Evolutionary conservation across 208 protist species (phyloP).

Genomic region (Naegleria fowleri): DNA sequence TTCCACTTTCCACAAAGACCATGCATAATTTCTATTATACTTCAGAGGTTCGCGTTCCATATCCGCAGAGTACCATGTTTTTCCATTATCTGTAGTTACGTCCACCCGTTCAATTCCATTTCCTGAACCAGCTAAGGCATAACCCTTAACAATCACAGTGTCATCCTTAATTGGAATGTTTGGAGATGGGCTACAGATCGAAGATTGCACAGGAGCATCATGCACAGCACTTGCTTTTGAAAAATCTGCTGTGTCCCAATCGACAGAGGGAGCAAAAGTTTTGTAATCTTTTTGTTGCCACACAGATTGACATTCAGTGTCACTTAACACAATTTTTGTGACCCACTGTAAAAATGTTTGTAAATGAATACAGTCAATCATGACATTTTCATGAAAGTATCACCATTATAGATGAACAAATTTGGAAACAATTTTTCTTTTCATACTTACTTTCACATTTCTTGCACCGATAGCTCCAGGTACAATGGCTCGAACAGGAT

Average conservation of each 20-base stretch:
- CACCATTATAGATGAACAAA: too few species aligned
- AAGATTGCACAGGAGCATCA: constrained; percentile 66
- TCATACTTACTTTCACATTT: constrained; percentile 51
- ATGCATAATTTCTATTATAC: constrained; percentile 44
- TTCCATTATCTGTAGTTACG: constrained; percentile 63
- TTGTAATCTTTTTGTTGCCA: constrained; percentile 81
- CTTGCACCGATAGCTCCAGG: constrained; percentile 64
- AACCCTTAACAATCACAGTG: constrained; percentile 48
- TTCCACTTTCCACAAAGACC: constrained; percentile 41
- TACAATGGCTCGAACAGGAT: constrained; percentile 65
- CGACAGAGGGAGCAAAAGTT: constrained; percentile 55
- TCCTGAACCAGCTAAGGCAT: constrained; percentile 64
- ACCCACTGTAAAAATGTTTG: constrained; percentile 48
- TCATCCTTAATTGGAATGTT: constrained; percentile 39
- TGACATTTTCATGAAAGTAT: too few species aligned
- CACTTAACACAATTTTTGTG: constrained; percentile 44
- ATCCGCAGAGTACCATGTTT: constrained; percentile 55
- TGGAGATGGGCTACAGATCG: constrained; percentile 52
- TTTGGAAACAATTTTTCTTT: too few species aligned
- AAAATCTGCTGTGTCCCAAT: constrained; percentile 45
- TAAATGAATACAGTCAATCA: too few species aligned
- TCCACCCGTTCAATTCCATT: constrained; percentile 66
- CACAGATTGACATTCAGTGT: constrained; percentile 51
- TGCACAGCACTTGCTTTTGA: constrained; percentile 47
- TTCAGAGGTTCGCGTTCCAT: constrained; percentile 36